Evolutionary conservation across 2,329 filamentous ascomycete genomes (phyloP), one percentile per base, ranked within the genome.

Genomic region (Scolecobasidium constrictum): DNA sequence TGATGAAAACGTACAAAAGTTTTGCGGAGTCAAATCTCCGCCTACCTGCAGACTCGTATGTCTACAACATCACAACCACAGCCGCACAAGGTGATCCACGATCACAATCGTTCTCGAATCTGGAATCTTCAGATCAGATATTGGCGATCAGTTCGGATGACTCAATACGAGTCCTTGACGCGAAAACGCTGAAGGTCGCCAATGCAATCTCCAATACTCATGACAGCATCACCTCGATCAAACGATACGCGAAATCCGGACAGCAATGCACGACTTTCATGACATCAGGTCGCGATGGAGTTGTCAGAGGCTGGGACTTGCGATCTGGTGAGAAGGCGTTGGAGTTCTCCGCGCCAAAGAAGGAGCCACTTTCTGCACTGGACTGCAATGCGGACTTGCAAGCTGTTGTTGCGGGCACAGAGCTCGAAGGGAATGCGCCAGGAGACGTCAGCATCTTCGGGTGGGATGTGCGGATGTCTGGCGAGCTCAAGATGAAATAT

Each of bases 241-340:
- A 40, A 41, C 38, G 37, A 12, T 45, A 31, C 31, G 43, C 39
- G 4, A 12, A n/a, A 13, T 23, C 23, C 37, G 73, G 75, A 46
- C 62, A 61, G 4, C 60, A 59, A 16, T 68, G 67, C 20, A 70
- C 69, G 4, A 55, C 79, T 16, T 66, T 86, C 4, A 76, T 75
- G 46, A 87, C 83, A 0, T 75, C 81, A 1, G 84, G 84, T 37
- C 75, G 82, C 56, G 79, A 87, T 55, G 83, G 84, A 5, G 65
- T 68, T 6, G 72, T 86, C 9, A 72, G 66, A 0, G 61, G 83
- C 38, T 82, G 79, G 77, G 82, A 86, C 62, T 20, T 45, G 5
- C 36, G 43, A 13, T 40, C 43, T 17, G 21, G 26, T 16, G 18
- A 28, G 15, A 19, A 19, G 17, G 43, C 31, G 3, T 26, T 50